Base-by-base conservation (phyloP, 768 basidiomycete genomes). In the Tricholoma hemisulphureum region DNA sequence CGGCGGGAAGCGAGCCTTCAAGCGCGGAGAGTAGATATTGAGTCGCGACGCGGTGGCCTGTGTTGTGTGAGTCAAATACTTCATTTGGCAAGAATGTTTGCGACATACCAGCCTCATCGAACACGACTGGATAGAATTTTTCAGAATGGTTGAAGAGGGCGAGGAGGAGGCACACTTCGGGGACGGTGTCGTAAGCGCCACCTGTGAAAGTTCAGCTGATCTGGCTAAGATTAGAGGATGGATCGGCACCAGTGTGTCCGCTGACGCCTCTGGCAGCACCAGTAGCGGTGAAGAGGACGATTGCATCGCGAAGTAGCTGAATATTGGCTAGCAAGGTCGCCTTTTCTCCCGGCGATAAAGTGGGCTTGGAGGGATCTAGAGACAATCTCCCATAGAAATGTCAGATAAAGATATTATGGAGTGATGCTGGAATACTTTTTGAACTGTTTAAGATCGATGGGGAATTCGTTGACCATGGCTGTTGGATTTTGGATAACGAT, bases 1-100 rank as follows among this genome's bases (percentile, higher is more conserved):
- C 89, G 2, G 81, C 75, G 10, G 90, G 84, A 31, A 94, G 56
- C 23, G 83, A 69, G 0, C 91, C 91, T 31, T 92, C 85, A 11
- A 94, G 77, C 0, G 88, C 91, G 31, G 92, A 78, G 28, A 94
- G 81, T 29, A 95, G 78, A 70, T 94, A 95, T 67, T 95, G 93
- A 0, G 91, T 93, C 1, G 92, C 93, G 57, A 95, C 93, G 67
- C 93, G 89, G 67, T 94, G 93, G 29, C 93, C 93, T 89, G 57
- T 43, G 41, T 56, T 57, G 48, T 61, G 18, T 35, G 16, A 58
- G 35, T 59, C 51, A 60, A 53, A 54, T 18, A 31, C 24, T 10
- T 9, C 2, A 16, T 48, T 48, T 26, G 2, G 26, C 24, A 51
- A 43, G 18, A 7, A 6, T 13, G 35, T 45, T 11, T 32, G 8